phyloP scores from a whole-genome alignment of 2,329 filamentous ascomycete species.

The Alternaria gaisen region DNA sequence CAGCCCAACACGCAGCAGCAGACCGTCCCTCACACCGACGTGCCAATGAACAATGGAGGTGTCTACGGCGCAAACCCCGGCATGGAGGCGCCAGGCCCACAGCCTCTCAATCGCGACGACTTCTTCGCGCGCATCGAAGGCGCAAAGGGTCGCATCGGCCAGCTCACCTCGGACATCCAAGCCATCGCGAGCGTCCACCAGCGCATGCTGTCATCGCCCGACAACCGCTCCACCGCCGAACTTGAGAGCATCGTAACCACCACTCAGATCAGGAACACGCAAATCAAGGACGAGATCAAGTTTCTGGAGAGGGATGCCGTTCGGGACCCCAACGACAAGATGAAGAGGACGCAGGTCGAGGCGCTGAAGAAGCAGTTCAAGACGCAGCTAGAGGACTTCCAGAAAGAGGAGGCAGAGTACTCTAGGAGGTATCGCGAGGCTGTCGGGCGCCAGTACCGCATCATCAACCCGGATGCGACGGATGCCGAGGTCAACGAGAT shows the following conservation, averaged over 20 bases:
- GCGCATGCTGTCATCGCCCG: constrained; percentile 72
- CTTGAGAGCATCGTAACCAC: constrained; percentile 75
- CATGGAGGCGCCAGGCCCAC: constrained; percentile 64
- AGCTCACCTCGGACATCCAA: constrained; percentile 72
- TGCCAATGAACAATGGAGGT: constrained; percentile 18
- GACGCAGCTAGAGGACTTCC: constrained; percentile 74
- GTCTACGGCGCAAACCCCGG: constrained; percentile 23
- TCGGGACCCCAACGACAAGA: constrained; percentile 68
- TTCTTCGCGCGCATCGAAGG: constrained; percentile 74
- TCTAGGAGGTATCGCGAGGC: constrained; percentile 77
- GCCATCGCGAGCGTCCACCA: constrained; percentile 75
- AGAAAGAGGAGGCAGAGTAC: constrained; percentile 76
- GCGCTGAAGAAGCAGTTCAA: constrained; percentile 77
- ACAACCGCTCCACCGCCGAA: constrained; percentile 61
- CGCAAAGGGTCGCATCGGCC: constrained; percentile 72
- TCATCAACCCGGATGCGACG: constrained; percentile 82
- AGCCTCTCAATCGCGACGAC: constrained; percentile 67
- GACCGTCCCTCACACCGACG: constrained; percentile 28
- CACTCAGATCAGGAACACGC: constrained; percentile 62
- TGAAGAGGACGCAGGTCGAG: constrained; percentile 75
- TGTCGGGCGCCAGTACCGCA: constrained; percentile 80
- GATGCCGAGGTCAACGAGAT: constrained; percentile 76
- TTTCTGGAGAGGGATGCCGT: constrained; percentile 74
- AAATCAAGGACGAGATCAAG: constrained; percentile 82
- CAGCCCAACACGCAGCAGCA: constrained; percentile 38